Evolutionary conservation across 2,329 filamentous ascomycete species (phyloP), one percentile per base, ranked within the genome.

Genomic region (Epichloe uncinata): DNA sequence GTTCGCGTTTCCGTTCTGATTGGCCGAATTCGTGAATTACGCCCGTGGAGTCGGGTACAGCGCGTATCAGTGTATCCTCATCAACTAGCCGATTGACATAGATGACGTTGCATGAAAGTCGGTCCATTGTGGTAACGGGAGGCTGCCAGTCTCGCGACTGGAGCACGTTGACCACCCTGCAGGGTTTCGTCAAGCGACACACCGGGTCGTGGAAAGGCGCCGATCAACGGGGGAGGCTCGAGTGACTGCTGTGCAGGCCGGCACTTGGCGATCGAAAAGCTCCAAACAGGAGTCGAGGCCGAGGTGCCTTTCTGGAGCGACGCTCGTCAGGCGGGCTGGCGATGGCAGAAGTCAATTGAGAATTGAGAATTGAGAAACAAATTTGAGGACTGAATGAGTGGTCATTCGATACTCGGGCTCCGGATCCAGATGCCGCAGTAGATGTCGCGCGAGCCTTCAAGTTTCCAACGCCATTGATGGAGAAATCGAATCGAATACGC

Each of bases 91-190:
- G 74, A 66, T 79, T 75, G 58, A 81, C 75, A 57, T 80, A 81
- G 54, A 81, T 75, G 56, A 81, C 71, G 62, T 79, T 75, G 62
- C 75, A 79, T 52, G 69, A 67, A 59, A 73, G 70, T 61, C 69
- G 70, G 63, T 80, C 77, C 77, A 81, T 81, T 62, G 66, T 72
- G 69, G 68, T 66, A 68, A 69, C 66, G 62, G 68, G 65, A 69
- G 72, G 73, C 74, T 74, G 72, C 75, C 74, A 78, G 76, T 76
- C 77, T 73, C 66, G 63, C 70, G 75, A 78, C 75, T 70, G 75
- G 73, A 74, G 70, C 74, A 71, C 73, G 73, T 73, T 69, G 69
- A 67, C 73, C 73, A 69, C 70, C 60, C 58, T 60, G 60, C 62
- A 59, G 47, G 54, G 50, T 36, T 49, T 34, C 42, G 47, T 47